These are phyloP conservation scores for Leccinum boreale DNA, from an alignment of 768 basidiomycete species.

Conservation along the genomic window DNA sequence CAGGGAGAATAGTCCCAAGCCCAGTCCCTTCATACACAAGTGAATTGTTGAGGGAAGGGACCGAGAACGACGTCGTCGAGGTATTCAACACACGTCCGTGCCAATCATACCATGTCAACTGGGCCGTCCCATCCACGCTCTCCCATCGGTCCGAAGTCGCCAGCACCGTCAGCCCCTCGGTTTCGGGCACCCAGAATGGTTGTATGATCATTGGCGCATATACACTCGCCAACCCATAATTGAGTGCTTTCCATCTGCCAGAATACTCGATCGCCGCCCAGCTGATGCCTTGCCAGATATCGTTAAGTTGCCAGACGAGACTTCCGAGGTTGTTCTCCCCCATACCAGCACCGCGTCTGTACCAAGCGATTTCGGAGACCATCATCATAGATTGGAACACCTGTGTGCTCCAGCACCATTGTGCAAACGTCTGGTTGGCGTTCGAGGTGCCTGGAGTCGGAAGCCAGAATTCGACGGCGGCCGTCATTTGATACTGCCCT, in stretches of 20 bases:
- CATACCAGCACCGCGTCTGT: constrained; percentile 55
- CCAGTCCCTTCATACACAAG: constrained; percentile 40
- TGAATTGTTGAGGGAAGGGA: constrained; percentile 51
- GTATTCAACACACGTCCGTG: constrained; percentile 39
- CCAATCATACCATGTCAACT: constrained; percentile 61
- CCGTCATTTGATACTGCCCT: constrained; percentile 52
- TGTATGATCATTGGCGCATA: constrained; percentile 49
- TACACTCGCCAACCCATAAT: constrained; percentile 45
- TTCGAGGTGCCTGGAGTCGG: constrained; percentile 47
- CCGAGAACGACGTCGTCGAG: constrained; percentile 37
- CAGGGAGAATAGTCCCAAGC: constrained; percentile 44
- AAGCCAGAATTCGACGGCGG: constrained; percentile 52
- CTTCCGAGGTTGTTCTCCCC: constrained; percentile 59
- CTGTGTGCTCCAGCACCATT: constrained; percentile 64
- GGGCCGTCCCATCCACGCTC: constrained; percentile 41
- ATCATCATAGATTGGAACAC: constrained; percentile 59
- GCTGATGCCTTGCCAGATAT: constrained; percentile 58
- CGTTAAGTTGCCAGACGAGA: constrained; percentile 58
- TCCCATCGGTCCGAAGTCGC: constrained; percentile 54
- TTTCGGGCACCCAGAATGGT: constrained; percentile 54
- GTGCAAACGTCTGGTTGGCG: constrained; percentile 56
- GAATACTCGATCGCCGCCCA: constrained; percentile 57
- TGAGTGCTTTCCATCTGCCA: constrained; percentile 57
- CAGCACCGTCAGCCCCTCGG: constrained; percentile 45
- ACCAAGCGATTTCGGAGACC: constrained; percentile 57